phyloP scores from a whole-genome alignment of 148 eudicot species.

The Agrostemma githago region DNA sequence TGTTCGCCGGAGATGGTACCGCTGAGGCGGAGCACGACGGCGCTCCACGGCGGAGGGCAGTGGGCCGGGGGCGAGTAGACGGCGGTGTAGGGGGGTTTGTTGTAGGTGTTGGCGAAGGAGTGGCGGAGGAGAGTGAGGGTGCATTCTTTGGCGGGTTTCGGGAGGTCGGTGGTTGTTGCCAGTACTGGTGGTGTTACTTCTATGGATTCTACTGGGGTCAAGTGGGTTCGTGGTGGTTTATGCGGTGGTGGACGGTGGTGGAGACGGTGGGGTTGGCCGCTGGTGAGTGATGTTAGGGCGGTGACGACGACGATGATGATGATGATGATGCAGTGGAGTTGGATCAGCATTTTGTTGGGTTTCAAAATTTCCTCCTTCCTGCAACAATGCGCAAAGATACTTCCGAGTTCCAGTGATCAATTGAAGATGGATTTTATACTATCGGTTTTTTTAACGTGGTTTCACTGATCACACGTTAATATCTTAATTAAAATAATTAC shows the following conservation, averaged over 20 bases:
- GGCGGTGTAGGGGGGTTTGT: conserved; percentile 53
- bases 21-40: conserved; percentile 41
- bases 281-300: conserved; percentile 14
- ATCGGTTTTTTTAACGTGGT: no score
- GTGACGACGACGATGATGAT: conserved; percentile 16
- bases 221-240: background rate
- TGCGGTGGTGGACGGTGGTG: conserved; percentile 12
- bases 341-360: conserved; percentile 4
- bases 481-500: no score
- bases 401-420: no score
- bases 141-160: conserved; percentile 47
- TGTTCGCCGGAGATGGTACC: conserved; percentile 47
- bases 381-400: no score
- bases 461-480: no score
- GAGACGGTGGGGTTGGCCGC: conserved; percentile 15
- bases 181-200: conserved; percentile 47
- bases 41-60: conserved; percentile 49
- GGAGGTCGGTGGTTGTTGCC: conserved; percentile 34
- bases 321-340: conserved; percentile 12
- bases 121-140: conserved; percentile 34
- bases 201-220: conserved; percentile 30
- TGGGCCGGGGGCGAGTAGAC: conserved; percentile 45
- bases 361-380: background rate
- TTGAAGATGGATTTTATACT: no score
- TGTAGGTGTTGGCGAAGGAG: conserved; percentile 53